A percentile compares a stretch with the other conserved stretches of the same genome.
Evolutionary conservation across 2,329 filamentous ascomycete genomes (phyloP).

Genomic region (Parastagonospora nodorum): DNA sequence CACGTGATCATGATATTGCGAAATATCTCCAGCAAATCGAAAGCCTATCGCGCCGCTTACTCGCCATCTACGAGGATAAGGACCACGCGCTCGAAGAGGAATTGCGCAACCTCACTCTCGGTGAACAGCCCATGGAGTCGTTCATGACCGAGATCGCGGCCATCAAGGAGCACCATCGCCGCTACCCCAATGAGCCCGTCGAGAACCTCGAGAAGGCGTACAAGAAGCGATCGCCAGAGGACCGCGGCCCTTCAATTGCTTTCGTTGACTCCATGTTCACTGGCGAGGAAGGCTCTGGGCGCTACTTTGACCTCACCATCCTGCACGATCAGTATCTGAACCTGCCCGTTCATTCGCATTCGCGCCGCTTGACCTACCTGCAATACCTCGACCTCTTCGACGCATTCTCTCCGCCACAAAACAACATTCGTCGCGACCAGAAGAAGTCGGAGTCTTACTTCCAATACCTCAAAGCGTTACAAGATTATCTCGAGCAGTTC

Average conservation of each 20-base stretch:
- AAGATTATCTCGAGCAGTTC: constrained; percentile 84
- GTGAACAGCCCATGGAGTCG: constrained; percentile 85
- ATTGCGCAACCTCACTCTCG: constrained; percentile 80
- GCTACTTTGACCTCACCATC: constrained; percentile 85
- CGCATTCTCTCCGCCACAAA: constrained; percentile 74
- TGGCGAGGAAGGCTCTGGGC: constrained; percentile 90
- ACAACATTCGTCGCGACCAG: constrained; percentile 76
- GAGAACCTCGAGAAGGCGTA: constrained; percentile 96
- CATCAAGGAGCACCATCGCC: constrained; percentile 85
- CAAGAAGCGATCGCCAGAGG: constrained; percentile 69
- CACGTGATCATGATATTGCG: constrained; percentile 88
- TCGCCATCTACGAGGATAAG: constrained; percentile 83
- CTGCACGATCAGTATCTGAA: constrained; percentile 91
- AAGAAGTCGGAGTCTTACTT: constrained; percentile 95
- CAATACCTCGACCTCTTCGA: constrained; percentile 95
- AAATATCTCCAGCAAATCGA: constrained; percentile 88
- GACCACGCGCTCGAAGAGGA: constrained; percentile 75
- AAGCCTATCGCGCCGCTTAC: constrained; percentile 77
- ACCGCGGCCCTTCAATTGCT: constrained; percentile 64
- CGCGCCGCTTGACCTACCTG: constrained; percentile 75
- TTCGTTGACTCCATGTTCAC: constrained; percentile 92
- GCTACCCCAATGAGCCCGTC: constrained; percentile 91
- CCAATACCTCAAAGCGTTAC: constrained; percentile 79
- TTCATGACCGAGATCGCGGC: constrained; percentile 85
- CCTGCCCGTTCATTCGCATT: constrained; percentile 75